Evolutionary conservation across 495 filamentous ascomycete genomes (phyloP).

Genomic region (Penicillium waksmanii): DNA sequence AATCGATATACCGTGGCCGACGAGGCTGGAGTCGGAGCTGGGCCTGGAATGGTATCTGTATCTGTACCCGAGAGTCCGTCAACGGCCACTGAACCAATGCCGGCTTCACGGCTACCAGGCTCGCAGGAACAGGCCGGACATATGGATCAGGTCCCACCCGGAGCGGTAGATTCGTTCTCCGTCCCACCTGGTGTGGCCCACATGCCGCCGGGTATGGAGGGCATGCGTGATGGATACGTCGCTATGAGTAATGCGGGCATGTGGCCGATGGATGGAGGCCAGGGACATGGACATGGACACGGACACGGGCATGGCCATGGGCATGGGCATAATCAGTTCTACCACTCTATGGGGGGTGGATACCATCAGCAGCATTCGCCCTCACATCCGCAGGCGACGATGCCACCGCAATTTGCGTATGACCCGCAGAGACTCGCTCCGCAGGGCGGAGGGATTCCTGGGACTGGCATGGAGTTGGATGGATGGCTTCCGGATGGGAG

Average conservation of each 20-base stretch:
- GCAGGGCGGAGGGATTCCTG: conserved; percentile 17
- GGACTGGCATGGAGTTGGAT: conserved; percentile 41
- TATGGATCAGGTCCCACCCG: conserved; percentile 12
- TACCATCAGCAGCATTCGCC: conserved; percentile 21
- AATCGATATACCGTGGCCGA: conserved; percentile 23
- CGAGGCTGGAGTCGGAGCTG: background rate
- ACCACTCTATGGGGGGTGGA: conserved; percentile 14
- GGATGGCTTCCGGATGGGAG: conserved; percentile 43
- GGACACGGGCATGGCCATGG: background rate
- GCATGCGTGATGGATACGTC: conserved; percentile 28
- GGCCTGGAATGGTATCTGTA: conserved; percentile 10
- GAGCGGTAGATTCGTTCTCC: conserved; percentile 21
- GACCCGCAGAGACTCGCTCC: conserved; percentile 30
- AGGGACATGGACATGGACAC: conserved; percentile 16
- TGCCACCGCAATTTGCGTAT: conserved; percentile 34
- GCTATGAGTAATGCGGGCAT: conserved; percentile 26
- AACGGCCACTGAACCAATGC: conserved; percentile 8
- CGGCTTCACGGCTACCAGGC: conserved; percentile 12
- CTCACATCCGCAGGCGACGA: conserved; percentile 15
- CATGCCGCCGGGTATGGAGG: conserved; percentile 22
- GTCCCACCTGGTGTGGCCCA: conserved; percentile 20
- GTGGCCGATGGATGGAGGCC: conserved; percentile 31
- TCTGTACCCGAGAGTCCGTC: conserved; percentile 19
- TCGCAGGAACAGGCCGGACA: conserved; percentile 16
- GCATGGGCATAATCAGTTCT: conserved; percentile 18